Percentiles rank a stretch among this genome's conserved stretches.
Conservation (phyloP, 805 yeast genomes). For the Candida yuanshanica region DNA sequence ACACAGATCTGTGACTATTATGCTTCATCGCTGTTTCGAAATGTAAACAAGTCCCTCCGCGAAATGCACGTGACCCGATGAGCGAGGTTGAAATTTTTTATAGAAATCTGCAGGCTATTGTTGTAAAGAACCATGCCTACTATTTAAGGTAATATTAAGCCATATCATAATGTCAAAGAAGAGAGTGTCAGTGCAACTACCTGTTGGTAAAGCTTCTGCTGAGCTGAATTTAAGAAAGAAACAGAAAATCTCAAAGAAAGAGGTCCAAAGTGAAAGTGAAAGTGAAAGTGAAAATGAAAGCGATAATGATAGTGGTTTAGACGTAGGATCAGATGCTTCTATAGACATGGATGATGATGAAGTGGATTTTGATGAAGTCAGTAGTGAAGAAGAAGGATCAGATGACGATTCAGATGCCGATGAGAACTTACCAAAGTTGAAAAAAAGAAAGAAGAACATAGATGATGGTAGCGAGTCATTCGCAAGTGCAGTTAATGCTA, state of each 20-base stretch:
- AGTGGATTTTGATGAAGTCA: constrained; percentile 15
- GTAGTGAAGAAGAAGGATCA: constrained; percentile 14
- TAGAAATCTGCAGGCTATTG: not conserved
- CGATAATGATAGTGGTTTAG: constrained; percentile 6
- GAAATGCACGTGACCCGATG: not conserved
- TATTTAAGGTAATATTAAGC: no score
- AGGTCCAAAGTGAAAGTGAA: constrained; percentile 5
- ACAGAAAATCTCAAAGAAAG: not conserved
- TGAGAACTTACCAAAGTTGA: constrained; percentile 39
- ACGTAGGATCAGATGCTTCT: constrained; percentile 9
- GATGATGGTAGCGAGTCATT: constrained; percentile 75
- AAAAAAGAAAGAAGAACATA: constrained; percentile 49
- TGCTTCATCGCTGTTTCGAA: not conserved
- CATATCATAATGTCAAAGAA: constrained; percentile 16
- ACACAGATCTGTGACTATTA: not conserved
- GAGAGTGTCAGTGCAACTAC: constrained; percentile 15
- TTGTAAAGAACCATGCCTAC: not conserved
- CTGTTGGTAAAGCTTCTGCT: constrained; percentile 3
- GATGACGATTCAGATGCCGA: constrained; percentile 28
- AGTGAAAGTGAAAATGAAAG: constrained; percentile 8
- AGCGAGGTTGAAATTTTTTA: not conserved
- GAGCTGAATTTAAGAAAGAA: not conserved
- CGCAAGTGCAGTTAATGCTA: constrained; percentile 78
- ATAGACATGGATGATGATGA: constrained; percentile 12
- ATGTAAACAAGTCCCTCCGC: not conserved